A percentile compares a stretch with the other conserved stretches of the same genome.
These are phyloP conservation scores for Gnaphalium uliginosum DNA, from an alignment of 129 eudicot genomes.

Conservation along the genomic window DNA sequence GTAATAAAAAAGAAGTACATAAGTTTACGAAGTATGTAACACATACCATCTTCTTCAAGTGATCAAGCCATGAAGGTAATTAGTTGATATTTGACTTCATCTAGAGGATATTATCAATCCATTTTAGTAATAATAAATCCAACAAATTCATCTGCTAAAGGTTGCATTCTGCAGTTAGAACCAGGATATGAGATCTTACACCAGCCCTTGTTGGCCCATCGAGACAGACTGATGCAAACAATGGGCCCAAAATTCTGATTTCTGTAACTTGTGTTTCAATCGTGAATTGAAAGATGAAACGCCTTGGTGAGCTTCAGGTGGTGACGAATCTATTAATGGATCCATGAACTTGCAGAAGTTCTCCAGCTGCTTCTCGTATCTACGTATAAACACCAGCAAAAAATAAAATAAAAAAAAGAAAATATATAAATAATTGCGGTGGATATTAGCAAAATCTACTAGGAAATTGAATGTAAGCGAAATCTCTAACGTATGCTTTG, in stretches of 20 bases:
- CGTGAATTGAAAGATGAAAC: constrained; percentile 57
- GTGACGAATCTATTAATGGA: constrained; percentile 75
- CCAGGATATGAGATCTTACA: constrained; percentile 58
- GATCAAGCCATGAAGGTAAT: constrained; percentile 8
- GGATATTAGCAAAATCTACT: not conserved
- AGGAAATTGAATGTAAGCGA: not conserved
- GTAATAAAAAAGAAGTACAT: constrained; percentile 33
- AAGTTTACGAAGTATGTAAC: constrained; percentile 17
- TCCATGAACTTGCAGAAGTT: constrained; percentile 92
- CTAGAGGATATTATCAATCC: constrained; percentile 4
- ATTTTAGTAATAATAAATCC: constrained; percentile 10
- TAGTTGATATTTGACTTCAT: constrained; percentile 3
- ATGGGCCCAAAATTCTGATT: constrained; percentile 84
- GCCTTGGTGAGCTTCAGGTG: constrained; percentile 80
- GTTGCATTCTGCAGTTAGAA: not conserved
- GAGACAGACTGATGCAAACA: constrained; percentile 72
- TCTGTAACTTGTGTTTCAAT: constrained; percentile 66
- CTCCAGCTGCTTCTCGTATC: constrained; percentile 87
- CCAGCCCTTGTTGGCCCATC: constrained; percentile 90
- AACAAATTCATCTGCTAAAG: constrained; percentile 12
- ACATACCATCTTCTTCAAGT: constrained; percentile 9
- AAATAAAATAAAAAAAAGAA: not conserved
- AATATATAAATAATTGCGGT: not conserved
- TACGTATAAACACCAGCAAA: constrained; percentile 1
- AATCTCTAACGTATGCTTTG: too few relatives aligned